A percentile compares a stretch with the other conserved stretches of the same genome.
Conservation (phyloP, 1,139 yeast genomes). For the Hyphopichia buzzinii region DNA sequence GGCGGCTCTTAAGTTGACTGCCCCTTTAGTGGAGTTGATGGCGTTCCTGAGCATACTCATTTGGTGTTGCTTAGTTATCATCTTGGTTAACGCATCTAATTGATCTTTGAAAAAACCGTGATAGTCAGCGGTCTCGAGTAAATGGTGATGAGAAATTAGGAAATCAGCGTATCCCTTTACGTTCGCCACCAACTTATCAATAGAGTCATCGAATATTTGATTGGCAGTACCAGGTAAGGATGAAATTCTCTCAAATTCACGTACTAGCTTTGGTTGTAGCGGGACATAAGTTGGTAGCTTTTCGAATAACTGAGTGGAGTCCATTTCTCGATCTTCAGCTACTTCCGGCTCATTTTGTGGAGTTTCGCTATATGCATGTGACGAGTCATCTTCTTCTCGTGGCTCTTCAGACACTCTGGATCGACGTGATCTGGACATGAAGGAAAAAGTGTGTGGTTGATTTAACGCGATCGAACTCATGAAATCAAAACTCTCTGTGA, state of each 20-base stretch:
- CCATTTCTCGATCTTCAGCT: not conserved
- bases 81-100: conserved; percentile 3
- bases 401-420: too few species aligned
- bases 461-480: too few species aligned
- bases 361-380: too few species aligned
- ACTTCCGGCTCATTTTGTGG: too few species aligned
- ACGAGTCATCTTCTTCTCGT: too few species aligned
- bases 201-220: conserved; percentile 6
- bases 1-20: conserved; percentile 4
- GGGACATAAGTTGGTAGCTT: conserved; percentile 9
- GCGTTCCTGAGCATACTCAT: conserved; percentile 6
- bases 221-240: conserved; percentile 4
- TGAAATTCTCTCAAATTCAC: conserved; percentile 9
- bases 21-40: conserved; percentile 7
- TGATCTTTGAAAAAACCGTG: conserved; percentile 6
- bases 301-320: not conserved
- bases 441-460: too few species aligned
- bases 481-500: too few species aligned
- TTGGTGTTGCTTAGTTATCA: conserved; percentile 7
- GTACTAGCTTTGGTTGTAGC: conserved; percentile 6
- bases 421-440: too few species aligned
- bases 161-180: conserved; percentile 9
- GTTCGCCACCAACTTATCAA: conserved; percentile 7
- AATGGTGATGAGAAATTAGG: conserved; percentile 4
- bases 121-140: conserved; percentile 4